These are phyloP conservation scores for Cichorium intybus DNA, from an alignment of 140 eudicot species.

Conservation along the genomic window DNA sequence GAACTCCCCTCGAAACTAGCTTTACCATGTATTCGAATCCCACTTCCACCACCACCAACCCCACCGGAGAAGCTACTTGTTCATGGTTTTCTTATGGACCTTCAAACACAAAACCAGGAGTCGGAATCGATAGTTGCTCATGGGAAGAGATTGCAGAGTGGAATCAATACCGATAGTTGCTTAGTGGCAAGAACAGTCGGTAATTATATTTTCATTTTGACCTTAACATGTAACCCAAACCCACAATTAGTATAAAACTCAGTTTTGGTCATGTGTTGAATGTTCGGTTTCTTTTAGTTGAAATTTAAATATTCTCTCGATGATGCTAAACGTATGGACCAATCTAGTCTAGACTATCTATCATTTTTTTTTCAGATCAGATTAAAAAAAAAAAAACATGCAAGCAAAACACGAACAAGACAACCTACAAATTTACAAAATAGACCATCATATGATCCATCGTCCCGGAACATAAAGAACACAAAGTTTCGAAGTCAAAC, in stretches of 20 bases:
- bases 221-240: conserved; percentile 5
- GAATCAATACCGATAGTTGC: conserved; percentile 20
- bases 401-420: background rate
- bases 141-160: conserved; percentile 37
- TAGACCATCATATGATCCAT: conserved; percentile 6
- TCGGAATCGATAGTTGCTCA: conserved; percentile 26
- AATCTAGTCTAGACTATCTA: background rate
- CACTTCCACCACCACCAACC: background rate
- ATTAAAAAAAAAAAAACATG: background rate
- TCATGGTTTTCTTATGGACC: background rate
- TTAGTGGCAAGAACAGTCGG: background rate
- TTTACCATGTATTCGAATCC: background rate
- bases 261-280: background rate
- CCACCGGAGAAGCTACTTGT: background rate
- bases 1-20: conserved; percentile 4
- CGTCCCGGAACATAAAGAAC: conserved; percentile 6
- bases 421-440: conserved; percentile 22
- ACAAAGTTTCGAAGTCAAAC: conserved; percentile 11
- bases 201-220: background rate
- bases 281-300: background rate
- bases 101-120: conserved; percentile 6
- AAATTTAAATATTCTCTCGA: no score
- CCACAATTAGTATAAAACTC: background rate
- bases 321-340: no score
- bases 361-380: background rate